Base-by-base conservation (phyloP, 2,329 filamentous ascomycete species). In the Hymenoscyphus linearis region DNA sequence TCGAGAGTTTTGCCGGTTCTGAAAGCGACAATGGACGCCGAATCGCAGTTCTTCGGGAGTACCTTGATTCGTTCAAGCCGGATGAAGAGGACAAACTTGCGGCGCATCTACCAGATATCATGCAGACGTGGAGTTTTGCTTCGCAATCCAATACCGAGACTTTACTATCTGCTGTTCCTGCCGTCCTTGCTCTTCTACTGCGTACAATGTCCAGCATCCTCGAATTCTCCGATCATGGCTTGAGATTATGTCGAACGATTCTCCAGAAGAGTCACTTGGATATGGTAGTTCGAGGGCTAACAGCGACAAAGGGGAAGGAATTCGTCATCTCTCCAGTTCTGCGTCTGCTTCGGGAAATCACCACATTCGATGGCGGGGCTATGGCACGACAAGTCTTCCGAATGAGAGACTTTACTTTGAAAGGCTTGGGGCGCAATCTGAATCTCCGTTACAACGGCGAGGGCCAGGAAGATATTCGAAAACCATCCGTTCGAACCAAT, bases 261-360 rank as follows among this genome's bases (percentile, higher is more conserved):
- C 77, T 99, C 31, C 89, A 92, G 69, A 89, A 89, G 65, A 84
- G 87, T 27, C 91, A 96, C 67, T 80, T 93, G 65, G 91, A 93
- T 68, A 82, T 96, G 2, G 77, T 98, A 26, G 86, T 90, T 35
- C 86, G 87, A 62, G 91, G 91, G 62, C 77, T 98, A 18, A 88
- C 90, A 3, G 85, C 90, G 0, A 87, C 90, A 26, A 93, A 91
- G 74, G 82, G 85, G 55, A 96, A 96, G 71, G 91, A 92, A 44
- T 91, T 90, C 74, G 79, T 98, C 62, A 93, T 97, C 63, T 95
- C 91, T 2, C 93, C 95, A 0, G 93, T 90, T 26, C 77, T 99
- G 62, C 86, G 93, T 60, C 78, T 99, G 57, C 81, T 99, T 62
- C 90, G 88, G 57, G 93, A 99, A 75, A 82, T 93, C n/a, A 85